phyloP scores from a whole-genome alignment of 148 eudicot species.

The Fagopyrum tataricum region DNA sequence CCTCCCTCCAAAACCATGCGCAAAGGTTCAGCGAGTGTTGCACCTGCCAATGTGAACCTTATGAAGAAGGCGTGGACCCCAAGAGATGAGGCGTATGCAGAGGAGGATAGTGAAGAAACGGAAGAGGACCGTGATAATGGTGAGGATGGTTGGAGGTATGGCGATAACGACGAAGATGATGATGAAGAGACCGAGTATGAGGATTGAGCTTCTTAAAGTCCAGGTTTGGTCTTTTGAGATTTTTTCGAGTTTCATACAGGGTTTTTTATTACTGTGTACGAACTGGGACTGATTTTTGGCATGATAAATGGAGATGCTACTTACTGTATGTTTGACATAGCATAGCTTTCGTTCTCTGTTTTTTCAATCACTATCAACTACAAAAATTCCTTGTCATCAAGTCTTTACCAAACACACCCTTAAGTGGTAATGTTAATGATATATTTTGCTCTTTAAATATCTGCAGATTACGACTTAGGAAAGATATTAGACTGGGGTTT shows the following conservation, averaged over 20 bases:
- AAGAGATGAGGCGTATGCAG: constrained; percentile 57
- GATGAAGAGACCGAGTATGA: constrained; percentile 94
- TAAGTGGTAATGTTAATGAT: too few relatives aligned
- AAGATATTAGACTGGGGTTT: too few relatives aligned
- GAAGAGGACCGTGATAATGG: constrained; percentile 82
- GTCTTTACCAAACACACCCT: too few relatives aligned
- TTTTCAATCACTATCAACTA: too few relatives aligned
- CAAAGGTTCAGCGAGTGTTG: constrained; percentile 31
- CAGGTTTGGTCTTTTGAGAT: neutral
- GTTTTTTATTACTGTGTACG: neutral
- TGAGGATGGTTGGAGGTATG: constrained; percentile 71
- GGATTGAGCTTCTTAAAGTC: constrained; percentile 29
- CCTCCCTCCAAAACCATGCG: constrained; percentile 61
- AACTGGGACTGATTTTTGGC: neutral
- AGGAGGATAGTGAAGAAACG: constrained; percentile 95
- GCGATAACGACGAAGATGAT: constrained; percentile 65
- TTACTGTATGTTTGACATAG: neutral
- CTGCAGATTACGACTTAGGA: too few relatives aligned
- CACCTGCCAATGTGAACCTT: constrained; percentile 37
- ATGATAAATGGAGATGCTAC: constrained; percentile 8
- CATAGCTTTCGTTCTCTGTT: too few relatives aligned
- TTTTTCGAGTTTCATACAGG: constrained; percentile 4
- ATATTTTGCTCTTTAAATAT: too few relatives aligned
- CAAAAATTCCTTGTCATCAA: too few relatives aligned
- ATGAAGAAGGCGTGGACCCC: constrained; percentile 64